phyloP scores from a whole-genome alignment of 805 yeast species.

The Myxozyma neotropica region DNA sequence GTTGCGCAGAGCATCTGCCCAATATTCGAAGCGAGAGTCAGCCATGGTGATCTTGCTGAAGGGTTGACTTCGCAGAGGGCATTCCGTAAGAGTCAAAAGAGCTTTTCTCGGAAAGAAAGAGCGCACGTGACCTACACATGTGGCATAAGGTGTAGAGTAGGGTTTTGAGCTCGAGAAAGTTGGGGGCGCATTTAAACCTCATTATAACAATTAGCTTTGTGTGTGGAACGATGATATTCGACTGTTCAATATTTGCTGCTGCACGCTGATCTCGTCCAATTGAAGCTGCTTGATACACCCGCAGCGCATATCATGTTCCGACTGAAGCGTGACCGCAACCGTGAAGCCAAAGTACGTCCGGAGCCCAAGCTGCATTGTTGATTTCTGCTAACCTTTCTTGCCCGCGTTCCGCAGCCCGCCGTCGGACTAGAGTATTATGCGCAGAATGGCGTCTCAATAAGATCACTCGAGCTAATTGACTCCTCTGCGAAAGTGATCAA shows the following conservation, averaged over 20 bases:
- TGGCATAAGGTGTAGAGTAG: neutral
- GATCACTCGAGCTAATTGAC: constrained; percentile 7
- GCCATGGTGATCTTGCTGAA: constrained; percentile 3
- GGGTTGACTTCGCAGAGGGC: neutral
- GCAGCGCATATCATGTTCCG: constrained; percentile 3
- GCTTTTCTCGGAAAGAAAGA: neutral
- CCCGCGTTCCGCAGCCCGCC: neutral
- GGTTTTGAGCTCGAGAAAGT: neutral
- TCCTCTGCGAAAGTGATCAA: constrained; percentile 4
- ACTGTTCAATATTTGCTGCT: too few species aligned
- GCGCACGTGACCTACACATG: constrained; percentile 8
- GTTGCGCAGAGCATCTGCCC: constrained; percentile 68
- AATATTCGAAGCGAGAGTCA: constrained; percentile 42
- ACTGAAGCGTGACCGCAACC: constrained; percentile 11
- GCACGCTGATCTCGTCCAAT: too few species aligned
- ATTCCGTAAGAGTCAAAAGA: neutral
- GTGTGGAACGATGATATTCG: too few species aligned
- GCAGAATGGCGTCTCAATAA: constrained; percentile 5
- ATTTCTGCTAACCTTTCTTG: neutral
- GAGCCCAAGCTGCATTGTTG: neutral
- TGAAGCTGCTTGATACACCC: too few species aligned
- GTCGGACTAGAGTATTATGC: constrained; percentile 22
- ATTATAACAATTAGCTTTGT: too few species aligned
- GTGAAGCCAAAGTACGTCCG: constrained; percentile 1
- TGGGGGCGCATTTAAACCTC: too few species aligned